Percentiles rank a stretch among this genome's conserved stretches.
These are phyloP conservation scores for Alnus glutinosa DNA, from an alignment of 306 rosid genomes.

Conservation along the genomic window DNA sequence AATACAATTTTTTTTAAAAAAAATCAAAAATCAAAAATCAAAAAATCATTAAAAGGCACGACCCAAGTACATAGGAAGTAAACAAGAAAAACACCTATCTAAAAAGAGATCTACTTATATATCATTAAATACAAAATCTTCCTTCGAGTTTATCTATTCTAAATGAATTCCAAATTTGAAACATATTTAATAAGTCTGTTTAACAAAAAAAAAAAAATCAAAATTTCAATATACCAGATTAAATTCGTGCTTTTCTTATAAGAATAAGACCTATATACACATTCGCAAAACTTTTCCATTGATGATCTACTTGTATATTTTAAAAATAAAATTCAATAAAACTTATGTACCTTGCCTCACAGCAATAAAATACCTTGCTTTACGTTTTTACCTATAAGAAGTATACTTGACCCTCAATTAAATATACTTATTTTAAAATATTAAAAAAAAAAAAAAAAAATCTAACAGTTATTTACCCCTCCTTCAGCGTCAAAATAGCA, in stretches of 20 bases:
- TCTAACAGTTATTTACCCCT: conserved; percentile 53
- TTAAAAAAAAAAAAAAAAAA: background rate
- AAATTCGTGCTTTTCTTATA: background rate
- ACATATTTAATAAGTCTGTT: too few species aligned
- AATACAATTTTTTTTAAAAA: too few species aligned
- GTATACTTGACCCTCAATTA: background rate
- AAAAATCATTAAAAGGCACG: too few species aligned
- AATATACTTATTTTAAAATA: background rate
- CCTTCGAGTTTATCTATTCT: too few species aligned
- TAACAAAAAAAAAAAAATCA: too few species aligned
- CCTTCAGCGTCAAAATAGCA: conserved; percentile 95
- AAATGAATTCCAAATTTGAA: too few species aligned
- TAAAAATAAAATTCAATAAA: background rate
- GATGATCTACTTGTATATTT: background rate
- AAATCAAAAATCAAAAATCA: too few species aligned
- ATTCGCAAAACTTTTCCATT: background rate
- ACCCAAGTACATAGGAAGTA: too few species aligned
- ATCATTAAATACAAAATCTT: too few species aligned
- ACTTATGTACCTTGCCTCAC: background rate
- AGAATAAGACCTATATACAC: background rate
- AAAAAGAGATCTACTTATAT: too few species aligned
- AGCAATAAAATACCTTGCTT: background rate
- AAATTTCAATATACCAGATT: background rate
- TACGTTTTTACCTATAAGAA: background rate
- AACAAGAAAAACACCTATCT: too few species aligned